Evolutionary conservation across 345 rosid genomes (phyloP), one percentile per base, ranked within the genome.

Genomic region (Lepidium aucheri): DNA sequence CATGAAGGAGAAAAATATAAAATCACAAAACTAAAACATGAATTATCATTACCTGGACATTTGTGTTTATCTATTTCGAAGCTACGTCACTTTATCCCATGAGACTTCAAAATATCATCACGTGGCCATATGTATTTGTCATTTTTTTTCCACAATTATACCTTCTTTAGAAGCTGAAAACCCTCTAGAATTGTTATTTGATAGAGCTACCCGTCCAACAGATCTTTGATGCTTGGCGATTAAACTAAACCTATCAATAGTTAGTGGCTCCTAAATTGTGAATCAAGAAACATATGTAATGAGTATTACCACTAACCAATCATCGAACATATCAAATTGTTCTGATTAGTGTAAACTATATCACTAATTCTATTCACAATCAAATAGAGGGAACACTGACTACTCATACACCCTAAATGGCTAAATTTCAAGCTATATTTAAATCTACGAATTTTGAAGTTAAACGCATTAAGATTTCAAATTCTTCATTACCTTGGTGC

Each of bases 81-180:
- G 93, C 66, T 84, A 84, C 2, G 94, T 91, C 65, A 78, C 53
- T 85, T 80, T 95, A 72, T 81, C 52, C 99, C 97, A 14, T 91
- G 93, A 65, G 83, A 80, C 79, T 65, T 89, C 53, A 91, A 65
- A 49, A 76, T 62, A 9, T 84, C 90, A 9, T 85, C 84, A 60
- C 76, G 82, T 51, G 98, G 98, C 98, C 99, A 89, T 30, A 49
- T 76, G 61, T 80, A 95, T 67, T 74, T 86, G 57, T 80, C 94
- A 67, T 55, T 39, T 67, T 89, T 89, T 4, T 90, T 87, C 94
- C 41, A 83, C 49, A 57, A 95, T 80, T 42, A 78, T 74, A 33
- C 97, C 99, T 42, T 95, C 98, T 75, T 91, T 95, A 13, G 99
- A 82, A 60, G 96, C 89, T 10, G 99, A 95, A 76, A 85, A 91